Base-by-base conservation (phyloP, 2,329 filamentous ascomycete species). In the Calonectria hawksworthii region DNA sequence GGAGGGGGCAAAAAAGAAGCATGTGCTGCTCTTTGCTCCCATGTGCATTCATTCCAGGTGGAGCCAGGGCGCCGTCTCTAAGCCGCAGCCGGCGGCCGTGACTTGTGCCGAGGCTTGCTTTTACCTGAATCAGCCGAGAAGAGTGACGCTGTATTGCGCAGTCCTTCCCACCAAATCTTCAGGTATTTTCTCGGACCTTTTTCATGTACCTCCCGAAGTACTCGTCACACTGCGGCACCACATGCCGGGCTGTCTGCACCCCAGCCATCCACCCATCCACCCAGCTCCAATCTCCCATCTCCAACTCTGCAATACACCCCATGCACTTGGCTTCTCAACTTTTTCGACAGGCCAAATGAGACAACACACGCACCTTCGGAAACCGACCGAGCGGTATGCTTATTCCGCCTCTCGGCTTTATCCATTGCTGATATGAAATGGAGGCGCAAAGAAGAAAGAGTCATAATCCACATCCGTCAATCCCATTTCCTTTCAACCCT, bases 121-220 rank as follows among this genome's bases (percentile, higher is more conserved):
- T 23, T 64, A 74, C 72, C 32, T 52, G 13, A 61, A n/a, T 52
- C 44, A n/a, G 21, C 72, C 72, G 72, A 70, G 61, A 16, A 30
- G 8, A 34, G 18, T 6, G 50, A 73, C 71, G 13, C 23, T 21
- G 0, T 7, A 23, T 30, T 38, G 13, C 23, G 18, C 30, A 26
- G n/a, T 2, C 4, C 4, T 7, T 7, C 4, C 1, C 56, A n/a
- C 63, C n/a, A 38, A n/a, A n/a, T 5, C 21, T 32, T 1, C 4
- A 18, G 21, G 72, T 74, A 61, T 52, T 41, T 47, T 52, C n/a
- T 70, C 72, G 72, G 72, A 74, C 23, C n/a, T 21, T 23, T 28
- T 26, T 9, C 18, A 32, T 16, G 72, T 74, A 74, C 32, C 21
- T 0, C 38, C 6, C 5, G 5, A 44, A 28, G 68, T 65, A 65